Base-by-base conservation (phyloP, 805 yeast genomes). In the Candida pini region DNA sequence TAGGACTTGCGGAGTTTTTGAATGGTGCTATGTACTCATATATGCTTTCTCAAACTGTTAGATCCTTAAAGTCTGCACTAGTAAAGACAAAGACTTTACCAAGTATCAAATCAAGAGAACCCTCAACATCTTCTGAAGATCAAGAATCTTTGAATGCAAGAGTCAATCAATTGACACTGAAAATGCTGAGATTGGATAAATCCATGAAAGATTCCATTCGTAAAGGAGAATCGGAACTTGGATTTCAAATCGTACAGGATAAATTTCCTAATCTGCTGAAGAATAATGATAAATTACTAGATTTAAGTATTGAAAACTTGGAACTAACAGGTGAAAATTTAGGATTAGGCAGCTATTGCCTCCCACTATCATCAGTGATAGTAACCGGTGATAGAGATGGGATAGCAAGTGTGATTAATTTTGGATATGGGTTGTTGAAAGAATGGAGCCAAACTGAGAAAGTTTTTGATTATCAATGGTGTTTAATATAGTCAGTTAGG, bases 401-500 rank as follows among this genome's bases (percentile, higher is more conserved):
- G 9, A 24, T 48, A 16, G 31, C 35, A 5, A 44, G 39, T 4
- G 36, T 50, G 9, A 40, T 48, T 20, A 49, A 49, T 29, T 52
- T 54, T 31, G 39, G 55, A 9, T 39, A 50, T 14, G 39, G 33
- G 21, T 40, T 48, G 8, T 28, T 54, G 13, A 48, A 43, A 18
- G 44, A 40, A 21, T 52, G 56, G 55, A 35, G 43, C 6, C 30
- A 27, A 16, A 17, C 21, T 23, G 33, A 39, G 8, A 19, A 28
- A 9, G 19, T 39, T 5, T 23, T 20, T 17, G 31, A 36, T 15
- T 48, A 48, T 32, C 32, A 39, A 9, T 44, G 55, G 54, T 15
- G 30, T 9, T 27, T 45, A n/a, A n/a, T n/a, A n/a, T n/a, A n/a
- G n/a, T n/a, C n/a, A n/a, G n/a, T n/a, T n/a, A n/a, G n/a, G n/a